phyloP scores from a whole-genome alignment of 208 protist genomes.

The Vickermania ingenoplastis region DNA sequence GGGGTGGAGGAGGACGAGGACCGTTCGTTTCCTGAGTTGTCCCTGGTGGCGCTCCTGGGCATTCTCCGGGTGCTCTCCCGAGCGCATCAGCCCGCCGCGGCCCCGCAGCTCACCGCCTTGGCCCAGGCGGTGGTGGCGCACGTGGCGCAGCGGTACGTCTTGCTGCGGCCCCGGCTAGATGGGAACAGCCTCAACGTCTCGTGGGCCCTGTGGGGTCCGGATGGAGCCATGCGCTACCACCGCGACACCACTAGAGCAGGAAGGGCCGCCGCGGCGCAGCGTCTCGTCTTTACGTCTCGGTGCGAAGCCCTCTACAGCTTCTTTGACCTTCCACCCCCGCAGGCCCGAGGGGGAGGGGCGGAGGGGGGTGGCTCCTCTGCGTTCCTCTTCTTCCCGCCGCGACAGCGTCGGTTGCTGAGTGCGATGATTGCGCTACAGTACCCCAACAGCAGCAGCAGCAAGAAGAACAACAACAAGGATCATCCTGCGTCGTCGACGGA shows the following conservation, averaged over 20 bases:
- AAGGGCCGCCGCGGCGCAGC: background rate
- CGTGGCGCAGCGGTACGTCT: slow-evolving; percentile 47
- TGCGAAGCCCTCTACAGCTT: background rate
- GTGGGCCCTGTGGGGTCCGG: slow-evolving; percentile 2
- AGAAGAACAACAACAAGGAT: background rate
- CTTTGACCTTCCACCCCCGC: background rate
- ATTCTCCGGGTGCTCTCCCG: slow-evolving; percentile 18
- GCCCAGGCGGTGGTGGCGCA: slow-evolving; percentile 43
- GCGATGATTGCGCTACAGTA: background rate
- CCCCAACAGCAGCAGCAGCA: background rate
- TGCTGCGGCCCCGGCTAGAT: slow-evolving; percentile 46
- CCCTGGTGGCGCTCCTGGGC: slow-evolving; percentile 21
- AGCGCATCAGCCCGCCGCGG: slow-evolving; percentile 10
- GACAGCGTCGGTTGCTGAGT: background rate
- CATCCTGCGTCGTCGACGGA: too few relatives aligned
- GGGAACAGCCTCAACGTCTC: slow-evolving; percentile 36
- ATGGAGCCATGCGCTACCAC: background rate
- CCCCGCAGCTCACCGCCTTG: slow-evolving; percentile 25
- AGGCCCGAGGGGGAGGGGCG: background rate
- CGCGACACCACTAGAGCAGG: background rate
- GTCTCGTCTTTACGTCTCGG: too few relatives aligned
- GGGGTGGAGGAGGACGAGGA: background rate
- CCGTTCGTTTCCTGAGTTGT: slow-evolving; percentile 7
- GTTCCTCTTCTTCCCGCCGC: background rate
- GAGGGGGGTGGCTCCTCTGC: background rate